Evolutionary conservation across 2,329 filamentous ascomycete genomes (phyloP).

Genomic region (Beauveria medogensis): DNA sequence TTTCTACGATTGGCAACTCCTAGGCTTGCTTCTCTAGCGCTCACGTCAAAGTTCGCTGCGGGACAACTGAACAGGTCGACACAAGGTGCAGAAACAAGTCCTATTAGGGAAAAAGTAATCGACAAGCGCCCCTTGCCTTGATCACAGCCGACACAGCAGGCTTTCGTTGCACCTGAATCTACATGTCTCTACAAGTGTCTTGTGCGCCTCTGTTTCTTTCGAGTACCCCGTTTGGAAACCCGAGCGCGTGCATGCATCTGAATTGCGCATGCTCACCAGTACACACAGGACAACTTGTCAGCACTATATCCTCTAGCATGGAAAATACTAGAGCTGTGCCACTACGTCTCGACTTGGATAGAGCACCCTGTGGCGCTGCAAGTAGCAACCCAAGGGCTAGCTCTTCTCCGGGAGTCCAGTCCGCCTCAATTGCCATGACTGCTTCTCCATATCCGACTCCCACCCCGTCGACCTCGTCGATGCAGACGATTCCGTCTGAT

Average conservation of each 20-base stretch:
- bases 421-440: neutral
- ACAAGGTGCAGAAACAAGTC: neutral
- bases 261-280: neutral
- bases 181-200: slow-evolving; percentile 7
- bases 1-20: neutral
- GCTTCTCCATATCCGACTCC: neutral
- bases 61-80: neutral
- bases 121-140: neutral
- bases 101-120: neutral
- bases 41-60: neutral
- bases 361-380: neutral
- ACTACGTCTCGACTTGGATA: neutral
- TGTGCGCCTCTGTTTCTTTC: neutral
- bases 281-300: neutral
- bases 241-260: neutral
- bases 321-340: neutral
- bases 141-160: neutral
- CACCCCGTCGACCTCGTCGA: neutral
- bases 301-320: neutral
- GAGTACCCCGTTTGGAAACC: neutral
- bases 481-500: neutral
- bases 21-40: neutral
- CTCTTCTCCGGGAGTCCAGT: neutral
- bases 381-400: neutral
- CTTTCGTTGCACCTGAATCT: neutral